Percentiles rank a stretch among this genome's conserved stretches.
Conservation (phyloP, 768 basidiomycete genomes). For the Termitomyces sp. region DNA sequence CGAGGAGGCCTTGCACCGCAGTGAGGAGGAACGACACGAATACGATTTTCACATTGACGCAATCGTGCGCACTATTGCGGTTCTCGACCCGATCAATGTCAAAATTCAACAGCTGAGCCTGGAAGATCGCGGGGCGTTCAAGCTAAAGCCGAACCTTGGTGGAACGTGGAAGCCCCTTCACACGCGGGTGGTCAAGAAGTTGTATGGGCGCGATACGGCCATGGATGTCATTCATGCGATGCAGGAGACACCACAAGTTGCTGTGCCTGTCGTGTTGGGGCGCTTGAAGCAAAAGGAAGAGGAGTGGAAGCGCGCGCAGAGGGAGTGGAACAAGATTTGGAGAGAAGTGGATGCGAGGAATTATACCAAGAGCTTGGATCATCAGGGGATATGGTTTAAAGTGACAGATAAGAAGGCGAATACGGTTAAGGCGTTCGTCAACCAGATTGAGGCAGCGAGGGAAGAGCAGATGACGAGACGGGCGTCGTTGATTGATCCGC, state of each 20-base stretch:
- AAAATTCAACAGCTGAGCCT: slow-evolving; percentile 74
- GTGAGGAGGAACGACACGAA: slow-evolving; percentile 97
- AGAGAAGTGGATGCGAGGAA: slow-evolving; percentile 93
- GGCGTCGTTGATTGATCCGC: slow-evolving; percentile 51
- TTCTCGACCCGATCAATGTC: slow-evolving; percentile 87
- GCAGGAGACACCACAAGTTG: slow-evolving; percentile 86
- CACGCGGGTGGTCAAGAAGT: slow-evolving; percentile 92
- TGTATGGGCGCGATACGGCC: slow-evolving; percentile 86
- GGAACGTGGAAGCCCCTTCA: slow-evolving; percentile 88
- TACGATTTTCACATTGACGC: slow-evolving; percentile 99
- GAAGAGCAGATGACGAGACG: slow-evolving; percentile 78
- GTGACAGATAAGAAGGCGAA: slow-evolving; percentile 82
- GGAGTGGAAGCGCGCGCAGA: slow-evolving; percentile 95
- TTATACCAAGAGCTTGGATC: slow-evolving; percentile 89
- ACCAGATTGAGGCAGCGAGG: slow-evolving; percentile 78
- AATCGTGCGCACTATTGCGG: slow-evolving; percentile 80
- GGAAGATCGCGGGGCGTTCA: slow-evolving; percentile 78
- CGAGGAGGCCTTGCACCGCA: slow-evolving; percentile 93
- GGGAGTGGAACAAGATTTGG: slow-evolving; percentile 99
- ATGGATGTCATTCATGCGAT: slow-evolving; percentile 79
- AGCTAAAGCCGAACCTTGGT: slow-evolving; percentile 84
- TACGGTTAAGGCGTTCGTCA: slow-evolving; percentile 69
- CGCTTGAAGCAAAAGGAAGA: slow-evolving; percentile 95
- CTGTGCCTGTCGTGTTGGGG: slow-evolving; percentile 84
- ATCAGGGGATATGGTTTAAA: slow-evolving; percentile 90